phyloP scores from a whole-genome alignment of 2,329 filamentous ascomycete genomes.

The Thermoascus crustaceus region DNA sequence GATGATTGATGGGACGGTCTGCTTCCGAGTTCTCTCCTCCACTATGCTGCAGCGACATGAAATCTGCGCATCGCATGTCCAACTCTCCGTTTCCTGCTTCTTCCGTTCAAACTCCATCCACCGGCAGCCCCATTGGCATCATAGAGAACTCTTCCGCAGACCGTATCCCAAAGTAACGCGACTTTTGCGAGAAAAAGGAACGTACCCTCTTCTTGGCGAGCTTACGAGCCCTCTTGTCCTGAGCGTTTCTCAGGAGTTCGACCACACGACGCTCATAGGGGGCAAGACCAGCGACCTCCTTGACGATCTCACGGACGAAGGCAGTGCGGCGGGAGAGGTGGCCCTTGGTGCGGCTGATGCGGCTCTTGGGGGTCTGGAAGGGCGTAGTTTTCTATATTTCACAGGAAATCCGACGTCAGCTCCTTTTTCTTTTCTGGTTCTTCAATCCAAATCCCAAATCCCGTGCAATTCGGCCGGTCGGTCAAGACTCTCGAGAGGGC shows the following conservation, averaged over 20 bases:
- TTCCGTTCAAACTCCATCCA: too few species aligned
- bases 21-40: too few species aligned
- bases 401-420: slow-evolving; percentile 34
- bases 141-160: too few species aligned
- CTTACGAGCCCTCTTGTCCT: slow-evolving; percentile 98
- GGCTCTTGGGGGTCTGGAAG: slow-evolving; percentile 63
- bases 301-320: slow-evolving; percentile 95
- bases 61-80: too few species aligned
- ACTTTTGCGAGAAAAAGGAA: slow-evolving; percentile 18
- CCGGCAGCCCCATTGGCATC: too few species aligned
- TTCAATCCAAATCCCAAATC: neutral
- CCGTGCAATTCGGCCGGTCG: too few species aligned
- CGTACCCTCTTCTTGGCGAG: slow-evolving; percentile 97
- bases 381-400: slow-evolving; percentile 68
- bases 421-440: neutral
- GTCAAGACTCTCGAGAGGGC: too few species aligned
- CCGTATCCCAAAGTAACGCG: neutral
- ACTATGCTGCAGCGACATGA: too few species aligned
- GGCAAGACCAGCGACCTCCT: slow-evolving; percentile 92
- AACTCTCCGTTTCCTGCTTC: too few species aligned
- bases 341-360: slow-evolving; percentile 82
- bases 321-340: slow-evolving; percentile 93
- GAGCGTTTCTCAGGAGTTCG: slow-evolving; percentile 97
- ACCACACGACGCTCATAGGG: slow-evolving; percentile 98
- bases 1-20: slow-evolving; percentile 1